Evolutionary conservation across 2,329 filamentous ascomycete species (phyloP).

Genomic region (Aureobasidium sp.): DNA sequence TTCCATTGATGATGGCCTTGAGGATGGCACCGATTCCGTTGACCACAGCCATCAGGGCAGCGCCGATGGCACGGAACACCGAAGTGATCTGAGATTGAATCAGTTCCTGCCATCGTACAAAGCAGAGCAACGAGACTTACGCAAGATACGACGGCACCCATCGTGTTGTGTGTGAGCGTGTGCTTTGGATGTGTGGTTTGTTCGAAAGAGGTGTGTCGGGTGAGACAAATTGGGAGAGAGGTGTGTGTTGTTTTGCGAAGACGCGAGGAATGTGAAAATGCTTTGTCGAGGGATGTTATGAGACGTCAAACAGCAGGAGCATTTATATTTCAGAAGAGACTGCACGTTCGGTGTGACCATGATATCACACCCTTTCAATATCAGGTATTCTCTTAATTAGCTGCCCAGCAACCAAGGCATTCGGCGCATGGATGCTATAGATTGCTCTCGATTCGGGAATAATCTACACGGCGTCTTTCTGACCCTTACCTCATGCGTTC

Average conservation of each 20-base stretch:
- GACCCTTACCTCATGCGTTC: not conserved
- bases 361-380: conserved; percentile 6
- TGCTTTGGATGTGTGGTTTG: not conserved
- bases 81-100: conserved; percentile 31
- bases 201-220: not conserved
- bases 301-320: conserved; percentile 10
- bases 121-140: conserved; percentile 47
- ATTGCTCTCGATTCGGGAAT: not conserved
- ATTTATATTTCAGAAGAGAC: conserved; percentile 1
- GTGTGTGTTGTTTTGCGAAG: conserved; percentile 2
- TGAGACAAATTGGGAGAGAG: not conserved
- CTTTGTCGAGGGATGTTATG: conserved; percentile 1
- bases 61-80: conserved; percentile 42
- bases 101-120: conserved; percentile 18
- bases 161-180: conserved; percentile 32
- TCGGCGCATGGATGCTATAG: not conserved
- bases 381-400: not conserved
- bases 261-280: conserved; percentile 10
- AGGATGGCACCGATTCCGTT: conserved; percentile 39
- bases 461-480: not conserved
- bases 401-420: conserved; percentile 10
- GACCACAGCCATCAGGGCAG: conserved; percentile 41
- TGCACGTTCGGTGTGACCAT: not conserved
- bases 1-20: conserved; percentile 42
- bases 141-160: conserved; percentile 80